Percentiles rank a stretch among this genome's conserved stretches.
These are phyloP conservation scores for Rhizopus stolonifer DNA, from an alignment of 371 early-diverging fungal genomes.

Conservation along the genomic window DNA sequence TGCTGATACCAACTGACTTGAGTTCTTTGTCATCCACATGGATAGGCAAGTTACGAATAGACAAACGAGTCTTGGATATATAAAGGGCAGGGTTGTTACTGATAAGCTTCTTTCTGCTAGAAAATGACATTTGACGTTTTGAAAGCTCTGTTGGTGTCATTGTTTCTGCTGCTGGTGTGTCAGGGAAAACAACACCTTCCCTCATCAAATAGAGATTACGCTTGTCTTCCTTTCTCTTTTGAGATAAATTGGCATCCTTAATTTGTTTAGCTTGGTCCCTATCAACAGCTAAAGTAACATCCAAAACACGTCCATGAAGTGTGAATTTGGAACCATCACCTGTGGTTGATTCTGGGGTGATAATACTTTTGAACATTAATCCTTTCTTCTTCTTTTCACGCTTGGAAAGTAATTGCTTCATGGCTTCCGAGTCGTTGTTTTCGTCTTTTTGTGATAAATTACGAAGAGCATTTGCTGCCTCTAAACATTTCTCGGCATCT, in stretches of 20 bases:
- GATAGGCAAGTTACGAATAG: constrained; percentile 80
- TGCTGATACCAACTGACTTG: constrained; percentile 61
- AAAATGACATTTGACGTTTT: constrained; percentile 76
- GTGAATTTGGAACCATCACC: constrained; percentile 65
- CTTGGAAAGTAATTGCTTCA: constrained; percentile 37
- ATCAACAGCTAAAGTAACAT: constrained; percentile 79
- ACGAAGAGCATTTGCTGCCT: constrained; percentile 61
- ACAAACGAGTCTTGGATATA: constrained; percentile 85
- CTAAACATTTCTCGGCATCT: constrained; percentile 76
- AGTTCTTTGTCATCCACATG: constrained; percentile 72
- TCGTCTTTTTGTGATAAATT: constrained; percentile 43
- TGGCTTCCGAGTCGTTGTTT: constrained; percentile 29
- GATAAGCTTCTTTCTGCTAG: constrained; percentile 75
- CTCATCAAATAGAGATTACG: constrained; percentile 78
- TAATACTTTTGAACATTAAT: constrained; percentile 57
- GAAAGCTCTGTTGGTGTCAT: constrained; percentile 72
- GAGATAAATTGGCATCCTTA: constrained; percentile 58
- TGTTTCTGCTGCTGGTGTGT: constrained; percentile 75
- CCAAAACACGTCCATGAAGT: constrained; percentile 80
- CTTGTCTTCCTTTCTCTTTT: constrained; percentile 73
- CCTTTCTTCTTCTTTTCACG: constrained; percentile 59
- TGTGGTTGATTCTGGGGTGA: constrained; percentile 68
- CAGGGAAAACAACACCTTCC: constrained; percentile 84
- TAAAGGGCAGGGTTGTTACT: constrained; percentile 84
- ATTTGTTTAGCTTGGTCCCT: constrained; percentile 69